Conservation (phyloP, 768 basidiomycete genomes). For the Grammothele lineata region DNA sequence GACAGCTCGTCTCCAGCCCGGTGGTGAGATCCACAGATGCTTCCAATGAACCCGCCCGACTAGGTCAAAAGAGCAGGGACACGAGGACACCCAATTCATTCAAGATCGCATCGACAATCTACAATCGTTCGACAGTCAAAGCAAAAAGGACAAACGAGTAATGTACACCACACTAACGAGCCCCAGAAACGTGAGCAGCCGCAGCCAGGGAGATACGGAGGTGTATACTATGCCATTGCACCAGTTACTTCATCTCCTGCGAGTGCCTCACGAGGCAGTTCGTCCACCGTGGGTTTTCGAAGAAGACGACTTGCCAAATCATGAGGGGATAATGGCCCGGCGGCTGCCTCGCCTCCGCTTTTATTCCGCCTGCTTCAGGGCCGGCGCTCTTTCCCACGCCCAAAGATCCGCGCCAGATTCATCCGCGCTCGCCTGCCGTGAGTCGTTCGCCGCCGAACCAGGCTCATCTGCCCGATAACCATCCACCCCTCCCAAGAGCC, state of each 20-base stretch:
- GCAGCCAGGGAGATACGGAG: slow-evolving; percentile 82
- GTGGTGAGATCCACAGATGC: no score
- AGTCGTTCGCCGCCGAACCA: no score
- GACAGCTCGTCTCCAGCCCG: no score
- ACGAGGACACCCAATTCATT: no score
- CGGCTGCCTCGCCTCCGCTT: slow-evolving; percentile 2
- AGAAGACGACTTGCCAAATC: slow-evolving; percentile 41
- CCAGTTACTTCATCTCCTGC: slow-evolving; percentile 88
- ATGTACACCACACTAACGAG: slow-evolving; percentile 88
- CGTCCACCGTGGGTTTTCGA: slow-evolving; percentile 33
- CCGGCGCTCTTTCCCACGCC: no score
- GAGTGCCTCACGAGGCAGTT: slow-evolving; percentile 56
- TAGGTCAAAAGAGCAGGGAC: no score
- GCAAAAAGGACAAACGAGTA: slow-evolving; percentile 7
- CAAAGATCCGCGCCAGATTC: slow-evolving; percentile 16
- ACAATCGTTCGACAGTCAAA: no score
- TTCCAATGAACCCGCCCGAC: no score
- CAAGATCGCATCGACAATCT: no score
- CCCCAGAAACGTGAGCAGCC: slow-evolving; percentile 54
- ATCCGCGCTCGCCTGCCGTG: no score
- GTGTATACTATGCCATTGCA: slow-evolving; percentile 79
- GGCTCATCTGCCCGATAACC: no score
- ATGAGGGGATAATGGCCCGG: slow-evolving; percentile 37
- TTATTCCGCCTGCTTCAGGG: slow-evolving; percentile 31
- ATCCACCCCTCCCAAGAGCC: no score